Percentiles rank a stretch among this genome's conserved stretches.
Evolutionary conservation across 2,329 filamentous ascomycete genomes (phyloP).

Genomic region (Exophiala xenobiotica): DNA sequence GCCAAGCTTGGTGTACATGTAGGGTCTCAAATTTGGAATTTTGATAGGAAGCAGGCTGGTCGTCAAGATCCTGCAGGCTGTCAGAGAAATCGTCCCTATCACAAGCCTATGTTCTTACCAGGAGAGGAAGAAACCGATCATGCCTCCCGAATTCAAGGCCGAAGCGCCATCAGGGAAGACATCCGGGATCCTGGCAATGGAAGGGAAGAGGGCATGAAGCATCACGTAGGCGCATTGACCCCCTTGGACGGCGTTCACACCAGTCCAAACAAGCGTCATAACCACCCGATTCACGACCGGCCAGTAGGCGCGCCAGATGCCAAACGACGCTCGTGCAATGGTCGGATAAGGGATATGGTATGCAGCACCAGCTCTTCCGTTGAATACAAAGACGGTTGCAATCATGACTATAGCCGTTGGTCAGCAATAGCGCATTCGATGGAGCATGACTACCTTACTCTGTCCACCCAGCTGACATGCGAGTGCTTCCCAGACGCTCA

Average conservation of each 20-base stretch:
- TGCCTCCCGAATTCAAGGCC: constrained; percentile 41
- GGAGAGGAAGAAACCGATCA: constrained; percentile 45
- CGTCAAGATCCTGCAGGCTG: constrained; percentile 33
- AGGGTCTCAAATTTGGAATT: constrained; percentile 39
- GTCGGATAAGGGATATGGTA: constrained; percentile 48
- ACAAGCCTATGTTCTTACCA: constrained; percentile 30
- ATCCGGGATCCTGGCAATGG: constrained; percentile 41
- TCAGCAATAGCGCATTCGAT: not conserved
- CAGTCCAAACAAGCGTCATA: constrained; percentile 42
- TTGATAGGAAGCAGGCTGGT: constrained; percentile 43
- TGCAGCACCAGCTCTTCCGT: constrained; percentile 35
- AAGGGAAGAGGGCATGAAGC: constrained; percentile 45
- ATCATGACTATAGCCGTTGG: not conserved
- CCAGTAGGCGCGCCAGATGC: constrained; percentile 48
- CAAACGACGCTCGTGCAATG: constrained; percentile 44
- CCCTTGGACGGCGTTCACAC: constrained; percentile 34
- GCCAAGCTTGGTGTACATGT: constrained; percentile 39
- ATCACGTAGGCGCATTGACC: constrained; percentile 43
- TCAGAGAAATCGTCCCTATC: not conserved
- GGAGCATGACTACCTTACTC: not conserved
- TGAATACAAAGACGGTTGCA: not conserved
- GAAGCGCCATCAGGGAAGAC: constrained; percentile 37
- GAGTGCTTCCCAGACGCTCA: not conserved
- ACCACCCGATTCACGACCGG: constrained; percentile 41
- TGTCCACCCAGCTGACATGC: not conserved